Conservation (phyloP, 352 stramenopile species). For the Globisporangium solare region DNA sequence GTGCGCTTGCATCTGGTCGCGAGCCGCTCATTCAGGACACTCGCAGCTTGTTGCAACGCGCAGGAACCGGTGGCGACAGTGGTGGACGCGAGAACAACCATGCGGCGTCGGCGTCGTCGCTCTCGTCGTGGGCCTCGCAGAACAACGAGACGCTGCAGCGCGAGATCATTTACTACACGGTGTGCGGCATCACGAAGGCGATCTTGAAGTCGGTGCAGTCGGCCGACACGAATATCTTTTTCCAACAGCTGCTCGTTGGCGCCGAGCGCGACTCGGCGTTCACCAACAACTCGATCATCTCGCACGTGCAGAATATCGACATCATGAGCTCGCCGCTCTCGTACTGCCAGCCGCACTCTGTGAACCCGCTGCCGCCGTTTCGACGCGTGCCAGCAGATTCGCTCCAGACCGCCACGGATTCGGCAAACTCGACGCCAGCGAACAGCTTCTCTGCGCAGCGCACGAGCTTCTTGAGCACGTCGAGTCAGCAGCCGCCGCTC, state of each 20-base stretch:
- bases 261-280: constrained; percentile 46
- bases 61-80: too few species aligned
- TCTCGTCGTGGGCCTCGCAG: constrained; percentile 43
- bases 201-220: constrained; percentile 51
- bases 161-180: constrained; percentile 85
- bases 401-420: constrained; percentile 4
- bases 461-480: constrained; percentile 10
- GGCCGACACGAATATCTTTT: constrained; percentile 19
- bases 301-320: constrained; percentile 36
- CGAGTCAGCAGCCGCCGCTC: constrained; percentile 8
- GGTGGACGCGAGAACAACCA: neutral
- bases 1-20: too few species aligned
- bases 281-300: constrained; percentile 40
- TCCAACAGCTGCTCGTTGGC: constrained; percentile 48
- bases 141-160: constrained; percentile 71
- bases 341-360: constrained; percentile 31
- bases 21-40: constrained; percentile 2
- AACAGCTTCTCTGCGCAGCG: constrained; percentile 6
- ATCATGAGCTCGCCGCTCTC: constrained; percentile 40
- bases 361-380: neutral
- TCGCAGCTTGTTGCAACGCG: neutral
- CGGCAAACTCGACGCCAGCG: constrained; percentile 2
- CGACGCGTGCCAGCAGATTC: constrained; percentile 4
- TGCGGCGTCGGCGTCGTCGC: constrained; percentile 21
- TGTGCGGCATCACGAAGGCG: constrained; percentile 73